Evolutionary conservation across 768 basidiomycete species (phyloP).

Genomic region (Pisolithus tinctorius): DNA sequence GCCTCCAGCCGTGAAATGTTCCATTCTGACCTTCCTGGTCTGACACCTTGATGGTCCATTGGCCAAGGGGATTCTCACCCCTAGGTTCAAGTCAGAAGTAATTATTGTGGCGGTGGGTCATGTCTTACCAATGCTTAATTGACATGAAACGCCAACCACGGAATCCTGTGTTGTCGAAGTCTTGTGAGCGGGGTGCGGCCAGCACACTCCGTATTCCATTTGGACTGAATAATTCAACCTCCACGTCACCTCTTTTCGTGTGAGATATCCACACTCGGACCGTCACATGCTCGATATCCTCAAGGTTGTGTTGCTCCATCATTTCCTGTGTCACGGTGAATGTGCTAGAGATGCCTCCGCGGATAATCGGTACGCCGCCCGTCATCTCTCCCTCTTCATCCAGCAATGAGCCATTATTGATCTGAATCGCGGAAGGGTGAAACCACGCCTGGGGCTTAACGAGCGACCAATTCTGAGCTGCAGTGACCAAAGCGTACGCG

Average conservation of each 20-base stretch:
- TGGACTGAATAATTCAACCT: slow-evolving; percentile 84
- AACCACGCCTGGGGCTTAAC: slow-evolving; percentile 96
- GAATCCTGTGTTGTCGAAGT: slow-evolving; percentile 62
- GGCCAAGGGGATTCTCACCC: slow-evolving; percentile 88
- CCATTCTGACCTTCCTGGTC: slow-evolving; percentile 63
- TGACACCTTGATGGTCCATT: slow-evolving; percentile 83
- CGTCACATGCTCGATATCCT: slow-evolving; percentile 86
- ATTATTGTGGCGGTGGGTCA: slow-evolving; percentile 1
- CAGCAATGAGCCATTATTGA: slow-evolving; percentile 52
- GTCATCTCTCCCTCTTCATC: slow-evolving; percentile 38
- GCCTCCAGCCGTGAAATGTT: slow-evolving; percentile 83
- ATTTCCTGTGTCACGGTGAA: slow-evolving; percentile 64
- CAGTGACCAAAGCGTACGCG: slow-evolving; percentile 73
- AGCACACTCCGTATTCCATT: slow-evolving; percentile 80
- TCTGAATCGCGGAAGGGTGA: slow-evolving; percentile 62
- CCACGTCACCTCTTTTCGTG: slow-evolving; percentile 79
- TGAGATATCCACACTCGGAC: slow-evolving; percentile 93
- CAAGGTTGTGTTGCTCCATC: slow-evolving; percentile 71
- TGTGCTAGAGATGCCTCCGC: slow-evolving; percentile 57
- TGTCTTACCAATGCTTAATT: slow-evolving; percentile 86
- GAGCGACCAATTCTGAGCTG: slow-evolving; percentile 73
- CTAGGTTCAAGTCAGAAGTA: slow-evolving; percentile 35
- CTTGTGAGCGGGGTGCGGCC: slow-evolving; percentile 61
- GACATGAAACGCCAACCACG: slow-evolving; percentile 99
- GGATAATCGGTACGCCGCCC: slow-evolving; percentile 61